A percentile compares a stretch with the other conserved stretches of the same genome.
These are phyloP conservation scores for Brassica carinata DNA, from an alignment of 345 rosid species.

Conservation along the genomic window DNA sequence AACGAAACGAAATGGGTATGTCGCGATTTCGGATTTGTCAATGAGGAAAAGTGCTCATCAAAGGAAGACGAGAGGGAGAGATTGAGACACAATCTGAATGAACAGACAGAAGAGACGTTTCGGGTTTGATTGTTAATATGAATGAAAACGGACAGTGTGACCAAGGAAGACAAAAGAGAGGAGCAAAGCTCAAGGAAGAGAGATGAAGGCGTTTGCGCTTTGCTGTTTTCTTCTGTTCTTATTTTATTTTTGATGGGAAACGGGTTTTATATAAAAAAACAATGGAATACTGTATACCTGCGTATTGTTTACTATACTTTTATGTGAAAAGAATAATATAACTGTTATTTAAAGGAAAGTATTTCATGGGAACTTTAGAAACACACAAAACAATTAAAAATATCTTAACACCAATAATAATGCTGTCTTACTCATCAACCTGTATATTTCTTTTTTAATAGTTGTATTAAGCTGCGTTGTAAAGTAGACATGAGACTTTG, in stretches of 20 bases:
- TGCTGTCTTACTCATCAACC: conserved; percentile 49
- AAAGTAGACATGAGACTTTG: neutral
- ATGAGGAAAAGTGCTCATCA: conserved; percentile 27
- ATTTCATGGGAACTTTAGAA: neutral
- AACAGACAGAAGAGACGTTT: conserved; percentile 1
- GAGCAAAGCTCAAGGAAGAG: conserved; percentile 40
- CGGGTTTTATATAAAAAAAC: conserved; percentile 13
- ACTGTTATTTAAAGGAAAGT: neutral
- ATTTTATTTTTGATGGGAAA: neutral
- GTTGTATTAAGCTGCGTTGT: neutral
- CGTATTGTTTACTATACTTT: conserved; percentile 16
- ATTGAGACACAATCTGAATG: neutral
- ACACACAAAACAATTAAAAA: neutral
- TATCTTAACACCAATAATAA: conserved; percentile 31
- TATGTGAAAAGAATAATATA: neutral
- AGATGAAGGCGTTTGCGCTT: conserved; percentile 24
- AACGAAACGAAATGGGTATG: conserved; percentile 32
- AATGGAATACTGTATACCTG: conserved; percentile 23
- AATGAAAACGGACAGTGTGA: conserved; percentile 20
- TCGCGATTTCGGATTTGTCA: conserved; percentile 35
- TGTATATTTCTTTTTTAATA: neutral
- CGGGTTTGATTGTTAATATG: conserved; percentile 18
- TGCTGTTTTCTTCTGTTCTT: conserved; percentile 2
- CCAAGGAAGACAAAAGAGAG: conserved; percentile 16
- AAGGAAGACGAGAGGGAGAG: neutral